A percentile compares a stretch with the other conserved stretches of the same genome.
Evolutionary conservation across 352 stramenopile genomes (phyloP).

Genomic region (Globisporangium mamillatum): DNA sequence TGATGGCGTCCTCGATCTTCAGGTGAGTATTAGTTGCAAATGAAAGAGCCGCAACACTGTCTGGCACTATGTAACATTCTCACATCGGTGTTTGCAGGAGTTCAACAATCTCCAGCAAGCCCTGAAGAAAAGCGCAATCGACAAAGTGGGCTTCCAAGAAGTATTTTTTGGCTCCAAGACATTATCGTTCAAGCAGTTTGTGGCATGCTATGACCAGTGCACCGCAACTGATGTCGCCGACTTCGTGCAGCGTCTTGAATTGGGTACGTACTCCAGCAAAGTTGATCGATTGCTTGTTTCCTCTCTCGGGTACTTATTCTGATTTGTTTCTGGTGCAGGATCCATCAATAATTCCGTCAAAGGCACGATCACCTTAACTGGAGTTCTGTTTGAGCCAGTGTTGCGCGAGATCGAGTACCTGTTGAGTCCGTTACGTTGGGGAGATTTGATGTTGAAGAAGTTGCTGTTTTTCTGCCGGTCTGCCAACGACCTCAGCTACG

Average conservation of each 20-base stretch:
- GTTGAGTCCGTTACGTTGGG: slow-evolving; percentile 36
- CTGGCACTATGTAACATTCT: neutral
- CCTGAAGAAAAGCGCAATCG: slow-evolving; percentile 35
- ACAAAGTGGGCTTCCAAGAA: slow-evolving; percentile 32
- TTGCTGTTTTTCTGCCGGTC: slow-evolving; percentile 29
- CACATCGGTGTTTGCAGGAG: slow-evolving; percentile 22
- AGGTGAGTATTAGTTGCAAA: slow-evolving; percentile 20
- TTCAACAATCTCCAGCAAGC: slow-evolving; percentile 67
- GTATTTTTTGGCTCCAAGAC: slow-evolving; percentile 29
- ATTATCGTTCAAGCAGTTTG: slow-evolving; percentile 35
- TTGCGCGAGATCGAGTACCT: slow-evolving; percentile 24
- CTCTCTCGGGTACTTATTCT: neutral
- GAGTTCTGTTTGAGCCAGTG: slow-evolving; percentile 27
- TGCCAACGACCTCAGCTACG: slow-evolving; percentile 37
- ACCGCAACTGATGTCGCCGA: slow-evolving; percentile 30
- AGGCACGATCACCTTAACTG: slow-evolving; percentile 28
- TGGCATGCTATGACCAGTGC: slow-evolving; percentile 36
- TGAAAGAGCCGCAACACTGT: neutral
- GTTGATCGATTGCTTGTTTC: neutral
- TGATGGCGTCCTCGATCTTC: slow-evolving; percentile 34
- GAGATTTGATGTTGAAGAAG: slow-evolving; percentile 30
- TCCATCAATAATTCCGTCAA: slow-evolving; percentile 34
- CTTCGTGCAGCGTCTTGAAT: slow-evolving; percentile 33
- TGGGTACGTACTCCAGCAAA: slow-evolving; percentile 28
- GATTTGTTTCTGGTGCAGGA: slow-evolving; percentile 17